These are phyloP conservation scores for Luffa acutangula DNA, from an alignment of 306 rosid genomes.

Conservation along the genomic window DNA sequence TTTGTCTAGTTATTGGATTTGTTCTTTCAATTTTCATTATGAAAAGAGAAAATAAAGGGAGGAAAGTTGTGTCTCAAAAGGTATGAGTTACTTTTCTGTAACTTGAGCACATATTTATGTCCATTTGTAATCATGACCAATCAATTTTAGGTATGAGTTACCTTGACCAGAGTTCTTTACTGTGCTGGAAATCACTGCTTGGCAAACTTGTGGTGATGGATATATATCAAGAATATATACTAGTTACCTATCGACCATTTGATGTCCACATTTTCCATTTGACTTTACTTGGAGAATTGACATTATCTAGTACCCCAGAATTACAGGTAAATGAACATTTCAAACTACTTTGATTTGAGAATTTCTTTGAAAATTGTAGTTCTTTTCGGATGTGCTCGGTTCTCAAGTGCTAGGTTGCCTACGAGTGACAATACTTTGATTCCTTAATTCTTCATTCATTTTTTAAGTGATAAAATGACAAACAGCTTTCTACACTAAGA, in stretches of 20 bases:
- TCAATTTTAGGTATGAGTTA: slow-evolving; percentile 72
- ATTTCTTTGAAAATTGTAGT: not conserved
- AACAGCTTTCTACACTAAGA: slow-evolving; percentile 99
- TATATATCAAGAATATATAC: slow-evolving; percentile 79
- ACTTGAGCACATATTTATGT: slow-evolving; percentile 4
- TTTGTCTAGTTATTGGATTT: no score
- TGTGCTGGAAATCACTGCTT: slow-evolving; percentile 70
- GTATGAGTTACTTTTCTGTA: slow-evolving; percentile 4
- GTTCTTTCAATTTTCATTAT: no score
- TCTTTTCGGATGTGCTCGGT: slow-evolving; percentile 10
- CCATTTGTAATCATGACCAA: slow-evolving; percentile 10
- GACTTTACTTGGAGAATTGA: slow-evolving; percentile 71
- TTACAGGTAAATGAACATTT: slow-evolving; percentile 53
- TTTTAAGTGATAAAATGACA: slow-evolving; percentile 96
- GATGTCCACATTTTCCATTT: slow-evolving; percentile 88
- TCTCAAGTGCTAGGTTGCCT: not conserved
- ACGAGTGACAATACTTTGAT: slow-evolving; percentile 11
- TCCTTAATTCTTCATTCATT: slow-evolving; percentile 40
- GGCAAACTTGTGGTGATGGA: slow-evolving; percentile 97
- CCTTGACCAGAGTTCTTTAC: slow-evolving; percentile 95
- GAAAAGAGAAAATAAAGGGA: no score
- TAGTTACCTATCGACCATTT: slow-evolving; percentile 86
- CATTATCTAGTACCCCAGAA: slow-evolving; percentile 65
- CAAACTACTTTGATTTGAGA: slow-evolving; percentile 12
- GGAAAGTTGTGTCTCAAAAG: no score